Conservation (phyloP, 768 basidiomycete genomes). For the Crassisporium funariophilum region DNA sequence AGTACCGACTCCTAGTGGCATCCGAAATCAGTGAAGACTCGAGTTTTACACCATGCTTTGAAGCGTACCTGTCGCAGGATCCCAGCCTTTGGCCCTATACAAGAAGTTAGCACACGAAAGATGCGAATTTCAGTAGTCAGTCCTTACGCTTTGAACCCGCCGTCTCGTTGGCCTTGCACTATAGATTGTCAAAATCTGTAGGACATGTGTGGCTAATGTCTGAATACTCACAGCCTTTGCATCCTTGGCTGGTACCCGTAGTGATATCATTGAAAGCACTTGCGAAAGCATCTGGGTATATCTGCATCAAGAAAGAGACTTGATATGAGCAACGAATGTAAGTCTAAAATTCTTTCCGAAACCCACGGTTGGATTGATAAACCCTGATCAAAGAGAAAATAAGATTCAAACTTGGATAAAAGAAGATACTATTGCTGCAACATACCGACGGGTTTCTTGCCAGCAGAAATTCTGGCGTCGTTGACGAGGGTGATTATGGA, state of each 20-base stretch:
- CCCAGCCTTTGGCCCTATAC: conserved; percentile 40
- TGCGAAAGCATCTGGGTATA: conserved; percentile 30
- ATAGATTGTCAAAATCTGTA: background rate
- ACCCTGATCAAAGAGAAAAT: conserved; percentile 22
- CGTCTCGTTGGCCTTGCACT: conserved; percentile 36
- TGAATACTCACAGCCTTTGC: conserved; percentile 36
- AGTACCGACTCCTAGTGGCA: conserved; percentile 40
- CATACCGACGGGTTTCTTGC: conserved; percentile 45
- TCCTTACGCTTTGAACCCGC: conserved; percentile 38
- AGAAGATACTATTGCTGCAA: background rate
- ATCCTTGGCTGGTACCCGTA: conserved; percentile 43
- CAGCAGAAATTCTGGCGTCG: conserved; percentile 45
- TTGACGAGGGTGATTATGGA: conserved; percentile 54
- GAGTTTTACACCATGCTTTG: background rate
- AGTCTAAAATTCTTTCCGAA: no score
- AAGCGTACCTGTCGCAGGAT: conserved; percentile 41
- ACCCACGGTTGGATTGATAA: conserved; percentile 47
- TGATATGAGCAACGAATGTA: conserved; percentile 19
- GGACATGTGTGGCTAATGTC: background rate
- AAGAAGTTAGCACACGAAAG: background rate
- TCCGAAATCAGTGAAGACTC: conserved; percentile 1
- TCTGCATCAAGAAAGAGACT: conserved; percentile 10
- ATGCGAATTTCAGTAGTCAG: background rate
- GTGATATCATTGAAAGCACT: conserved; percentile 45
- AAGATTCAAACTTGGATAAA: conserved; percentile 24